A percentile compares a stretch with the other conserved stretches of the same genome.
Evolutionary conservation across 192 early-diverging fungal genomes (phyloP).

Genomic region (Spizellomyces punctatus): DNA sequence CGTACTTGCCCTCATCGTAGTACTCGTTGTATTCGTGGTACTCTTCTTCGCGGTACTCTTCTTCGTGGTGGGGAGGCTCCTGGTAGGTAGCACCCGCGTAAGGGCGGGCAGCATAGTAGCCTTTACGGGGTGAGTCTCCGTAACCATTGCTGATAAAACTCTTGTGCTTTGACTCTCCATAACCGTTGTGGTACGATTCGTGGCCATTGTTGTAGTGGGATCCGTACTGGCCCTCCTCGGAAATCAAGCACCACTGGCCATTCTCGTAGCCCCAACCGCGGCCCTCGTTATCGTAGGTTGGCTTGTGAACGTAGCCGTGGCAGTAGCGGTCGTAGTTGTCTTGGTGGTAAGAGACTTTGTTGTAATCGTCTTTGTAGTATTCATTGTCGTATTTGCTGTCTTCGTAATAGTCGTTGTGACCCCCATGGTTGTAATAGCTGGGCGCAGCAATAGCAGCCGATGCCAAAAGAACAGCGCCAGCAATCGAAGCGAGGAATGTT

Average conservation of each 20-base stretch:
- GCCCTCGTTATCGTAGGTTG: neutral
- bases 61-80: too few species aligned
- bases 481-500: neutral
- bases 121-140: neutral
- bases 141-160: too few species aligned
- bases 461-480: neutral
- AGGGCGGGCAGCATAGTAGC: slow-evolving; percentile 8
- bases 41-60: neutral
- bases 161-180: too few species aligned
- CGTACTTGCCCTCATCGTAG: slow-evolving; percentile 10
- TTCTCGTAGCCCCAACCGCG: neutral
- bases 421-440: neutral
- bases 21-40: neutral
- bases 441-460: neutral
- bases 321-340: too few species aligned
- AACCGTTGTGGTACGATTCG: too few species aligned
- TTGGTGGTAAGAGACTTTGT: too few species aligned
- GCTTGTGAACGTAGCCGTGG: too few species aligned
- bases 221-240: neutral
- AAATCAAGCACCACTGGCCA: neutral
- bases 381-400: neutral
- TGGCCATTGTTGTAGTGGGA: slow-evolving; percentile 1
- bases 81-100: neutral
- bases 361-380: neutral
- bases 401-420: neutral